These are phyloP conservation scores for Pseudotsuga menziesii DNA, from an alignment of 75 land plant genomes.

Conservation along the genomic window DNA sequence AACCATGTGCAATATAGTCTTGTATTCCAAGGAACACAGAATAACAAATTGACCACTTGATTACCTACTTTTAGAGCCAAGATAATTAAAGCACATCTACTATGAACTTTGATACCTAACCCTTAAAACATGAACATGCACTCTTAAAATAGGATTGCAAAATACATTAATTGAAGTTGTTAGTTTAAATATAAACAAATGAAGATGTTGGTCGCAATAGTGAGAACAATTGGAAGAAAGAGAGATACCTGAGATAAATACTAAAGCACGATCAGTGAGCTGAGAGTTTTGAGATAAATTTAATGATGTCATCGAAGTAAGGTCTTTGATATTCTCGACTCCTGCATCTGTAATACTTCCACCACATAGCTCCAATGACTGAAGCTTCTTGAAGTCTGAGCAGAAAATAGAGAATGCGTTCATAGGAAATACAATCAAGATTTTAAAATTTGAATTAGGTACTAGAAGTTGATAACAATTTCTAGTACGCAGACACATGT, in stretches of 20 bases:
- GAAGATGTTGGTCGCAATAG: not conserved
- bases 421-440: not conserved
- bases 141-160: not conserved
- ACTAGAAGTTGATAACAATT: not conserved
- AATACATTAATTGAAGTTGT: not conserved
- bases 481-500: too few relatives aligned
- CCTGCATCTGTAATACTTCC: constrained; percentile 95
- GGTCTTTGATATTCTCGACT: constrained; percentile 86
- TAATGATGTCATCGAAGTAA: constrained; percentile 62
- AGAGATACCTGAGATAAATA: constrained; percentile 67
- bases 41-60: too few relatives aligned
- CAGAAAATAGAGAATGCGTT: not conserved
- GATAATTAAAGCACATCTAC: not conserved
- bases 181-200: not conserved
- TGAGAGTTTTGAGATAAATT: constrained; percentile 87
- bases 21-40: not conserved
- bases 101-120: too few relatives aligned
- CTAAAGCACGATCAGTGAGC: constrained; percentile 79
- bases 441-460: not conserved
- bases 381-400: constrained; percentile 92
- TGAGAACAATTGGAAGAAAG: not conserved
- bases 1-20: not conserved
- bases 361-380: constrained; percentile 90
- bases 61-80: not conserved
- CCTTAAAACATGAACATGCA: too few relatives aligned